Evolutionary conservation across 352 stramenopile genomes (phyloP), one percentile per base, ranked within the genome.

Genomic region (Phytophthora idaei): DNA sequence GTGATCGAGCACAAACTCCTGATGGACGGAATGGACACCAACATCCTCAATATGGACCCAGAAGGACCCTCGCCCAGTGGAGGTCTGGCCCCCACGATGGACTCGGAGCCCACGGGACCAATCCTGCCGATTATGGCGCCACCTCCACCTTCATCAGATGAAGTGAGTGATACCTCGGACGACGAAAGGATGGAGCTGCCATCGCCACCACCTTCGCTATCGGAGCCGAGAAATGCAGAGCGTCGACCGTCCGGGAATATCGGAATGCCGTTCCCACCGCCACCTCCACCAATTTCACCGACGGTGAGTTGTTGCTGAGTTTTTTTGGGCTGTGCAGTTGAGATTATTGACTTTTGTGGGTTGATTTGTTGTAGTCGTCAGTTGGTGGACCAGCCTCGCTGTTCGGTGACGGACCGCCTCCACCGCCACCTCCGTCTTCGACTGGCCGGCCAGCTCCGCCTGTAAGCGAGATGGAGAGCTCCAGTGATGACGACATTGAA

Each of bases 1-100:
- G 83, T 90, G 17, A 93, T 95, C 42, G 69, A 83, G 45, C 85
- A 95, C 25, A 95, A 95, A 53, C 80, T 95, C 45, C 44, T 86
- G 64, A 89, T 95, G 71, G 87, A 93, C 46, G 87, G 82, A 39
- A 76, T 95, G 61, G 78, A 93, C 55, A 45, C 84, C 3, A 75
- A 56, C 34, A 79, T 95, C 58, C 63, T 90, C 14, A 91, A 76
- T n/a, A 91, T 94, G 84, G 85, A 94, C 56, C 85, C 85, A 6
- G 84, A 94, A 52, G 85, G 87, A 14, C 85, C 87, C 1, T 93
- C 87, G 1, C 87, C 87, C 0, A 92, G 83, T 11, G 83, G 72
- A 36, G 74, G 67, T 4, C 36, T 62, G 8, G 69, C 77, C 14
- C 71, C 77, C 32, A 74, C 47, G 27, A 73, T 73, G 39, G 48